These are phyloP conservation scores for Zygoascus tannicola DNA, from an alignment of 805 yeast genomes.

Conservation along the genomic window DNA sequence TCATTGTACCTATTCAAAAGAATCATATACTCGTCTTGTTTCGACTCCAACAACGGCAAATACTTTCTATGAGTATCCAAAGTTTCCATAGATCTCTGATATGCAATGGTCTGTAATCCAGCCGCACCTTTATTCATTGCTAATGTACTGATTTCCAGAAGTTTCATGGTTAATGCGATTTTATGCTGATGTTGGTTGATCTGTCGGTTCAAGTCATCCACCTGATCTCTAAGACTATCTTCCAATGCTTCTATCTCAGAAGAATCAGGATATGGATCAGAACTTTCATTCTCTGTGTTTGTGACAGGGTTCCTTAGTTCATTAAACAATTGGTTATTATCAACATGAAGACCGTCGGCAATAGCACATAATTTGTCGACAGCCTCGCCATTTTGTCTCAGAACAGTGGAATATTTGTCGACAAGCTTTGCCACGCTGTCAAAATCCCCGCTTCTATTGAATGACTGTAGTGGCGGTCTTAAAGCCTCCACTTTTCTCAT, in stretches of 20 bases:
- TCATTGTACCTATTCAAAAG: slow-evolving; percentile 12
- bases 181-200: slow-evolving; percentile 8
- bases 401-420: background rate
- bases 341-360: slow-evolving; percentile 9
- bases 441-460: slow-evolving; percentile 1
- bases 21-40: slow-evolving; percentile 15
- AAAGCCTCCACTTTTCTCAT: slow-evolving; percentile 3
- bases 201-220: slow-evolving; percentile 11
- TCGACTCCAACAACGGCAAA: slow-evolving; percentile 11
- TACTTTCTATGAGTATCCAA: slow-evolving; percentile 15
- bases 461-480: slow-evolving; percentile 2
- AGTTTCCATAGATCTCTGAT: slow-evolving; percentile 14
- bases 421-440: background rate
- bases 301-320: background rate
- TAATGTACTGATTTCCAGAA: slow-evolving; percentile 12
- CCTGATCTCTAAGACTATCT: slow-evolving; percentile 9
- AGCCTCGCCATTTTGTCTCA: background rate
- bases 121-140: slow-evolving; percentile 15
- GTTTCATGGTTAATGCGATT: slow-evolving; percentile 9
- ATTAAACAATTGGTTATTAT: slow-evolving; percentile 1
- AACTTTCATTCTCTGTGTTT: slow-evolving; percentile 3
- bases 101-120: slow-evolving; percentile 13
- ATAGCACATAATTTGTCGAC: slow-evolving; percentile 11
- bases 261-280: slow-evolving; percentile 10
- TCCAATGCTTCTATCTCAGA: slow-evolving; percentile 2